phyloP scores from a whole-genome alignment of 129 eudicot species.

The Flaveria robusta region DNA sequence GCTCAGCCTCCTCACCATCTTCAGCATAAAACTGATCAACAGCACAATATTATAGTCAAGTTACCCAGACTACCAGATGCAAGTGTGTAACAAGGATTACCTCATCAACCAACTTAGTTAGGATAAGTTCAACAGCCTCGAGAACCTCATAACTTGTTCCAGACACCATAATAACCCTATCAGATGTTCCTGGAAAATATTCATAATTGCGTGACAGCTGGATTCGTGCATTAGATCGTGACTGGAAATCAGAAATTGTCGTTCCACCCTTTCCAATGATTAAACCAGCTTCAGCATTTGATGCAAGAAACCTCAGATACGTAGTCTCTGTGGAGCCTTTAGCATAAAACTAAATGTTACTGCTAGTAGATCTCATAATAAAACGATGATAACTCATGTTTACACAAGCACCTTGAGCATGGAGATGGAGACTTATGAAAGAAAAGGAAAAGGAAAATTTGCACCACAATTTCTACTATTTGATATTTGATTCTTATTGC shows the following conservation, averaged over 20 bases:
- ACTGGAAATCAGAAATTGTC: slow-evolving; percentile 83
- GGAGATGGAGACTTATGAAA: slow-evolving; percentile 9
- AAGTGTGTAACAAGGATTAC: slow-evolving; percentile 35
- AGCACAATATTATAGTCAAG: slow-evolving; percentile 1
- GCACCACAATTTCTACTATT: slow-evolving; percentile 3
- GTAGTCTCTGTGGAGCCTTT: slow-evolving; percentile 65
- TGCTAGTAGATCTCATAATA: slow-evolving; percentile 1
- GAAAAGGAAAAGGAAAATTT: not conserved
- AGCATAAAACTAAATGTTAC: slow-evolving; percentile 12
- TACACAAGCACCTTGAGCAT: slow-evolving; percentile 10
- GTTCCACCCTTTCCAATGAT: slow-evolving; percentile 94
- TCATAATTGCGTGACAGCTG: slow-evolving; percentile 94
- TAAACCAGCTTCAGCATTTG: slow-evolving; percentile 98
- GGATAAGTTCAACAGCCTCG: slow-evolving; percentile 82
- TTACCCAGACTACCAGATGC: not conserved
- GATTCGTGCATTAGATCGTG: slow-evolving; percentile 87
- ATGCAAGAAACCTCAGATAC: slow-evolving; percentile 80
- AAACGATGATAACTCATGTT: not conserved
- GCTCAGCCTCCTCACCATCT: slow-evolving; percentile 73
- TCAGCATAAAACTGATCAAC: slow-evolving; percentile 66
- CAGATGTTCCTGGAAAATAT: slow-evolving; percentile 92
- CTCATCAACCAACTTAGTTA: slow-evolving; percentile 76
- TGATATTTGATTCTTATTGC: not conserved
- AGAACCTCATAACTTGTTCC: slow-evolving; percentile 74
- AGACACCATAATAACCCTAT: slow-evolving; percentile 87